A percentile compares a stretch with the other conserved stretches of the same genome.
These are phyloP conservation scores for Stylosanthes scabra DNA, from an alignment of 331 rosid genomes.

Conservation along the genomic window DNA sequence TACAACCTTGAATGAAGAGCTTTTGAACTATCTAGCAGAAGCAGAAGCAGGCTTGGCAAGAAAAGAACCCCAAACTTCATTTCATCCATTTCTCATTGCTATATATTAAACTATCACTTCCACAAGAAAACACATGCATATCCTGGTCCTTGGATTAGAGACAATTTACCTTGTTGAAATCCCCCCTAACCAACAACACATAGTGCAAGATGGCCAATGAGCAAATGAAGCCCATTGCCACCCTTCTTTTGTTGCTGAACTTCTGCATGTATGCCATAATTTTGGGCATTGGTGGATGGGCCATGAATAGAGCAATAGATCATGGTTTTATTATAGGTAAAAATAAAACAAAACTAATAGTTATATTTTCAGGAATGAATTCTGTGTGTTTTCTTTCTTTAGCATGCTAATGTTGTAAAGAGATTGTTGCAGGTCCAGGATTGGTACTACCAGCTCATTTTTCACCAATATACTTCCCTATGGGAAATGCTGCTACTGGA, in stretches of 20 bases:
- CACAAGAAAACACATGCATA: constrained; percentile 26
- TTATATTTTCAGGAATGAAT: too few relatives aligned
- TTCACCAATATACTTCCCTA: constrained; percentile 83
- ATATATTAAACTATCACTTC: constrained; percentile 41
- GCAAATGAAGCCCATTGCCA: constrained; percentile 66
- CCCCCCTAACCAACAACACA: constrained; percentile 14
- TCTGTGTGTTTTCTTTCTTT: constrained; percentile 20
- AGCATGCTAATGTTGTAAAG: constrained; percentile 31
- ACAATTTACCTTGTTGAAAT: constrained; percentile 28
- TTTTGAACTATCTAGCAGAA: constrained; percentile 36
- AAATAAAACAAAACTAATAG: background rate
- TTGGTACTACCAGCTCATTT: constrained; percentile 78
- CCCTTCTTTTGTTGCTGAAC: constrained; percentile 70
- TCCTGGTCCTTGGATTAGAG: constrained; percentile 21
- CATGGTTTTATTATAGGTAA: constrained; percentile 84
- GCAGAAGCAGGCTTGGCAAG: constrained; percentile 60
- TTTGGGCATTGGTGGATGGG: constrained; percentile 87
- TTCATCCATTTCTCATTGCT: constrained; percentile 20
- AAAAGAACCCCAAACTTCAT: constrained; percentile 59
- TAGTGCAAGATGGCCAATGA: constrained; percentile 53
- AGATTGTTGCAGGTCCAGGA: constrained; percentile 62
- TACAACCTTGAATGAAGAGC: constrained; percentile 53
- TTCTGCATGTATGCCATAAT: constrained; percentile 88
- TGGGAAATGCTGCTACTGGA: constrained; percentile 94
- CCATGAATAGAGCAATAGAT: constrained; percentile 83